Percentiles rank a stretch among this genome's conserved stretches.
These are phyloP conservation scores for Fistulina hepatica DNA, from an alignment of 1,284 basidiomycete species.

Conservation along the genomic window DNA sequence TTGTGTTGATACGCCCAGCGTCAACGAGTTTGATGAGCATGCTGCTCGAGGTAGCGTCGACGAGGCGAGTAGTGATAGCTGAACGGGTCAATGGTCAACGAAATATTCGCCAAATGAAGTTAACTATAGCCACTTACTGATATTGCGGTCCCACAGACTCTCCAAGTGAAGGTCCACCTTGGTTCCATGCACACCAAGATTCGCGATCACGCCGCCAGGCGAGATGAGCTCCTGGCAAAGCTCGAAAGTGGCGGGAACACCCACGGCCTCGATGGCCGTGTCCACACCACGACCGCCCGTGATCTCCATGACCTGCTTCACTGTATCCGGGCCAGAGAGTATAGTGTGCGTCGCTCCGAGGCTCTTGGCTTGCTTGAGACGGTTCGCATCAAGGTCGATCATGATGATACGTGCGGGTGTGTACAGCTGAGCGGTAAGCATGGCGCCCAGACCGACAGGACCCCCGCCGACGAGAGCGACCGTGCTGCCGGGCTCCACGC, in stretches of 20 bases:
- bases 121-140: slow-evolving; percentile 11
- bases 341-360: slow-evolving; percentile 20
- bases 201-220: slow-evolving; percentile 20
- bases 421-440: slow-evolving; percentile 20
- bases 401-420: slow-evolving; percentile 19
- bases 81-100: not conserved
- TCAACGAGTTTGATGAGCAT: slow-evolving; percentile 19
- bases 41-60: slow-evolving; percentile 16
- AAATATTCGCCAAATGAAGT: not conserved
- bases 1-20: slow-evolving; percentile 15
- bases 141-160: slow-evolving; percentile 19
- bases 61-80: slow-evolving; percentile 19
- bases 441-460: slow-evolving; percentile 18
- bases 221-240: slow-evolving; percentile 20
- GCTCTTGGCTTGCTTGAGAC: slow-evolving; percentile 14
- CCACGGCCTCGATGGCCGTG: slow-evolving; percentile 20
- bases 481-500: slow-evolving; percentile 16
- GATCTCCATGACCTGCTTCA: slow-evolving; percentile 16
- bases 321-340: slow-evolving; percentile 16
- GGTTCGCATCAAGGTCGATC: slow-evolving; percentile 17
- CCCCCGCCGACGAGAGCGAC: slow-evolving; percentile 20
- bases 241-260: slow-evolving; percentile 18
- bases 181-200: slow-evolving; percentile 20
- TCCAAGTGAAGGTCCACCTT: slow-evolving; percentile 20
- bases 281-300: slow-evolving; percentile 19